phyloP scores from a whole-genome alignment of 148 eudicot species.

The Nyssa sinensis region DNA sequence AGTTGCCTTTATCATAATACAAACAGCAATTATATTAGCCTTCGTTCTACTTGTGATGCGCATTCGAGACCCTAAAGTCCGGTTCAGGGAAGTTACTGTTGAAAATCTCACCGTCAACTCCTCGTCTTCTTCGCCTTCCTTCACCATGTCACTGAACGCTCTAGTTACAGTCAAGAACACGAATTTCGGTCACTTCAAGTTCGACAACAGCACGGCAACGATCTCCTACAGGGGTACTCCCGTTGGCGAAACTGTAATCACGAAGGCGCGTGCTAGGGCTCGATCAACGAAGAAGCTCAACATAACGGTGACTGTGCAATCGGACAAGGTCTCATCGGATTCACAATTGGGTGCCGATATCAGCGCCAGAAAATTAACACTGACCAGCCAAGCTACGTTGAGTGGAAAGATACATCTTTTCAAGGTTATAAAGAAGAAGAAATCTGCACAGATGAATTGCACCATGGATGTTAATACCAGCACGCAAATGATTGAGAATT shows the following conservation, averaged over 20 bases:
- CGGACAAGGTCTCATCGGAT: neutral
- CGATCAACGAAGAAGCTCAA: constrained; percentile 7
- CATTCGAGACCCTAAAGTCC: constrained; percentile 7
- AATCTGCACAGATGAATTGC: neutral
- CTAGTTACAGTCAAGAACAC: constrained; percentile 10
- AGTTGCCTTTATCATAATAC: neutral
- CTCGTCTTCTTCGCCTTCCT: neutral
- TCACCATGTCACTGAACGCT: neutral
- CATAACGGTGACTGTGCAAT: neutral
- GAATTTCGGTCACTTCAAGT: constrained; percentile 14
- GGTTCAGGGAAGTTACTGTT: neutral
- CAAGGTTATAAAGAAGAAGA: neutral
- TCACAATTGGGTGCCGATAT: neutral
- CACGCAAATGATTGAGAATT: neutral
- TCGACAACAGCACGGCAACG: neutral
- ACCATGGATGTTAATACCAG: neutral
- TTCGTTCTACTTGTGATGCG: constrained; percentile 9
- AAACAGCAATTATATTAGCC: neutral
- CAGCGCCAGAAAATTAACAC: neutral
- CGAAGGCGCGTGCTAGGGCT: neutral
- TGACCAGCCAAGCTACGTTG: neutral
- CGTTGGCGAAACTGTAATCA: neutral
- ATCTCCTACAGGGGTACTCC: neutral
- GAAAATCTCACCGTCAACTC: constrained; percentile 2
- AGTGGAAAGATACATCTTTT: neutral